Evolutionary conservation across 495 filamentous ascomycete species (phyloP), one percentile per base, ranked within the genome.

Genomic region (Sordaria brevicollis): DNA sequence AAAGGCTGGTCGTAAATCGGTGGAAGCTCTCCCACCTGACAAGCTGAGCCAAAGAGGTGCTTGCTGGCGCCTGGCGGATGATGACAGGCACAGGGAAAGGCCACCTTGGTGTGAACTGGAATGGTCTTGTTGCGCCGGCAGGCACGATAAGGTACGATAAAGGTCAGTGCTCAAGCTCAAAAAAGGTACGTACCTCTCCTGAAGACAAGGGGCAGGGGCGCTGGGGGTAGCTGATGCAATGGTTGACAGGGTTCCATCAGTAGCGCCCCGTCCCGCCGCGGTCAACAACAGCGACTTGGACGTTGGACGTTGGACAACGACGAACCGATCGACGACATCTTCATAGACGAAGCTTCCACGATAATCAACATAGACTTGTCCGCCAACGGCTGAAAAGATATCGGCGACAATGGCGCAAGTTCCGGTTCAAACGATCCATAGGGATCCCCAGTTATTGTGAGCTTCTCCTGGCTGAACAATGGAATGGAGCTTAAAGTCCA

Each of bases 361-460:
- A 34, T 67, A 33, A 35, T 21, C 71, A 6, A 15, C 33, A 41
- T 68, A 36, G 36, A 54, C 13, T 54, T 62, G 19, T 5, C 54
- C 43, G 41, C 29, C 54, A 21, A 72, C 67, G 39, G 41, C 17
- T 66, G 49, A 29, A 67, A 67, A 62, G 13, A 62, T 62, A 62
- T 54, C 38, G 65, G 43, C 37, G 76, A 86, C 49, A 13, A 99
- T 99, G 96, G 91, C 92, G 71, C 91, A 93, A 84, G 86, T 91
- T 73, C 86, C 91, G 71, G 88, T 91, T 72, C 95, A 99, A 84
- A 93, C 93, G 82, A 97, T 99, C 89, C 92, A 95, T 84, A 83
- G 95, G 87, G 95, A 99, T 93, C 96, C 95, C 74, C 94, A 97
- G 79, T 86, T 99, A 71, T 97, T 98, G 95, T 97, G 87, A 75